phyloP scores from a whole-genome alignment of 1,284 basidiomycete species.

The Microbotryum saponariae region DNA sequence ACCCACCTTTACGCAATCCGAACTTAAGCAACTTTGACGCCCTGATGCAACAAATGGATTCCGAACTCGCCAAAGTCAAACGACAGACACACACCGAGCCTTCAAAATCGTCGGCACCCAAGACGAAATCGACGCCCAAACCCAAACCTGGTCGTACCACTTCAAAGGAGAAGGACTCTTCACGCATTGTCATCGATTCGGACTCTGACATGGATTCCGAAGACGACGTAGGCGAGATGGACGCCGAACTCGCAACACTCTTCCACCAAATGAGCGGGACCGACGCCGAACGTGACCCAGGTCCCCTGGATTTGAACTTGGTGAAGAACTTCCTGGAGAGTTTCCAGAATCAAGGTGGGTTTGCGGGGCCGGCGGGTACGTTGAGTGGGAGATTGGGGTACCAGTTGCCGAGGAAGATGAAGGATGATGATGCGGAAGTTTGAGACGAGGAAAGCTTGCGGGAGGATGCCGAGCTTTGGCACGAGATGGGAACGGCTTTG shows the following conservation, averaged over 20 bases:
- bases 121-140: not conserved
- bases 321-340: slow-evolving; percentile 94
- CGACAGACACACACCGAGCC: not conserved
- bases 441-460: too few relatives aligned
- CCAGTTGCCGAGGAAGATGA: slow-evolving; percentile 28
- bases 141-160: not conserved
- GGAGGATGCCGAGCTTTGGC: too few relatives aligned
- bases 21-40: slow-evolving; percentile 84
- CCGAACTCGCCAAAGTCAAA: slow-evolving; percentile 53
- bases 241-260: slow-evolving; percentile 64
- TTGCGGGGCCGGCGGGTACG: slow-evolving; percentile 80
- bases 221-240: slow-evolving; percentile 62
- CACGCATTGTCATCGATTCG: slow-evolving; percentile 31
- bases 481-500: too few relatives aligned
- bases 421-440: not conserved
- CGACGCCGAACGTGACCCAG: slow-evolving; percentile 48
- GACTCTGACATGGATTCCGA: slow-evolving; percentile 17
- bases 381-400: slow-evolving; percentile 64
- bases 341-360: slow-evolving; percentile 77
- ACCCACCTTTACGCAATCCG: slow-evolving; percentile 44
- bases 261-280: slow-evolving; percentile 50
- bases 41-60: slow-evolving; percentile 91
- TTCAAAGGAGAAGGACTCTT: not conserved
- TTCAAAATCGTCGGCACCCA: not conserved
- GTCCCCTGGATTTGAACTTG: slow-evolving; percentile 67